Conservation (phyloP, 768 basidiomycete genomes). For the Trametes elegans region DNA sequence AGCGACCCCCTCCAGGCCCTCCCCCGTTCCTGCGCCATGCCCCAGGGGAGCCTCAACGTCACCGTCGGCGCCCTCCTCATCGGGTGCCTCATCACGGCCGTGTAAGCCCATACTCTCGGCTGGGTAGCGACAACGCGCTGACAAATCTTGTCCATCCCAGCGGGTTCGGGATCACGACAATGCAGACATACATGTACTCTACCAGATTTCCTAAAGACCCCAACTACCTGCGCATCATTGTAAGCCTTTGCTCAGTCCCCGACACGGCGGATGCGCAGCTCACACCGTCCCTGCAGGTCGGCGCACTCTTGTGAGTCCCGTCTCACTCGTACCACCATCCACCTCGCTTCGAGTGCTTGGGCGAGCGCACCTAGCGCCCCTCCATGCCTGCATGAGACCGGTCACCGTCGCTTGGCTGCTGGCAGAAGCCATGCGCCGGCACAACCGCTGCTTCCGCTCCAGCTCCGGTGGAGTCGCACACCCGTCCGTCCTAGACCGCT, state of each 20-base stretch:
- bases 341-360: no score
- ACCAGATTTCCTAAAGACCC: constrained; percentile 11
- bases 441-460: no score
- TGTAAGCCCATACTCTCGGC: background rate
- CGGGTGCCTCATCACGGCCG: constrained; percentile 8
- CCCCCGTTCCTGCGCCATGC: no score
- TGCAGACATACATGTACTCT: constrained; percentile 14
- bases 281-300: background rate
- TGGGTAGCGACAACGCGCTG: no score
- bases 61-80: constrained; percentile 16
- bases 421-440: no score
- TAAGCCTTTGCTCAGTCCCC: background rate
- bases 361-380: no score
- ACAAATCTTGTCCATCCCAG: background rate
- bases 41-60: background rate
- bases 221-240: constrained; percentile 1
- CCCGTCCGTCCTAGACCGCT: no score
- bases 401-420: no score
- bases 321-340: no score
- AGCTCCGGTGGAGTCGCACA: no score
- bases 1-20: no score
- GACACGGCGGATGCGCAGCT: background rate
- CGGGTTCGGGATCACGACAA: constrained; percentile 12
- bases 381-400: no score
- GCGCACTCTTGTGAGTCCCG: constrained; percentile 3